phyloP scores from a whole-genome alignment of 768 basidiomycete species.

The Multifurca ochricompacta region DNA sequence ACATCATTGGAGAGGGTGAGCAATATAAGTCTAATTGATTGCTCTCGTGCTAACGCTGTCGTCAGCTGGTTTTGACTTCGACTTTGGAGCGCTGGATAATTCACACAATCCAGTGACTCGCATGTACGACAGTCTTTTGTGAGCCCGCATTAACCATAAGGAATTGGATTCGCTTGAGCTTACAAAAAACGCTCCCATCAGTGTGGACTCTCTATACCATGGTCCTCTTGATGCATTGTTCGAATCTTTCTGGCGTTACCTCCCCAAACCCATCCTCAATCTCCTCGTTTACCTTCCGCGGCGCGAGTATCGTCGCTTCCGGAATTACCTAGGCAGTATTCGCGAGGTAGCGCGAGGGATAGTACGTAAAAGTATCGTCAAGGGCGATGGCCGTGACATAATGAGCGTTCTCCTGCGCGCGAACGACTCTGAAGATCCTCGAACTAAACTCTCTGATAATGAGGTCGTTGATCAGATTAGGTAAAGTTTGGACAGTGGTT shows the following conservation, averaged over 20 bases:
- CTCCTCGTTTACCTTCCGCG: background rate
- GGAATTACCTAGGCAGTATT: background rate
- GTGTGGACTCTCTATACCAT: slow-evolving; percentile 22
- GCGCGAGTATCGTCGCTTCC: background rate
- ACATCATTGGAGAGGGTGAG: slow-evolving; percentile 27
- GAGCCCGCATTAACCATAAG: background rate
- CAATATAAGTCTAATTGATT: no score
- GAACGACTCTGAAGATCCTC: slow-evolving; percentile 26
- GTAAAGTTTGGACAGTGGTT: slow-evolving; percentile 19
- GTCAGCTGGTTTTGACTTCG: slow-evolving; percentile 11
- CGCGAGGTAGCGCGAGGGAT: background rate
- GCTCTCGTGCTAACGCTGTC: background rate
- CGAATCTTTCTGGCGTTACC: background rate
- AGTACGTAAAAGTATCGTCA: slow-evolving; percentile 2
- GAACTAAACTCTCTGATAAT: slow-evolving; percentile 25
- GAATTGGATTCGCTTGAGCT: background rate
- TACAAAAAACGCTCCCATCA: slow-evolving; percentile 10
- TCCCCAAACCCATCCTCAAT: background rate
- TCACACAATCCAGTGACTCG: slow-evolving; percentile 7
- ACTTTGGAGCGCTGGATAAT: slow-evolving; percentile 11
- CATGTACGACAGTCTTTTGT: slow-evolving; percentile 13
- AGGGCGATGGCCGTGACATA: slow-evolving; percentile 27
- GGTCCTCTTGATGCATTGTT: slow-evolving; percentile 16
- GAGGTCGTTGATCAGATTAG: slow-evolving; percentile 31
- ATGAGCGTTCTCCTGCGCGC: slow-evolving; percentile 32